Conservation (phyloP, 306 rosid species). For the Cucurbita pepo region DNA sequence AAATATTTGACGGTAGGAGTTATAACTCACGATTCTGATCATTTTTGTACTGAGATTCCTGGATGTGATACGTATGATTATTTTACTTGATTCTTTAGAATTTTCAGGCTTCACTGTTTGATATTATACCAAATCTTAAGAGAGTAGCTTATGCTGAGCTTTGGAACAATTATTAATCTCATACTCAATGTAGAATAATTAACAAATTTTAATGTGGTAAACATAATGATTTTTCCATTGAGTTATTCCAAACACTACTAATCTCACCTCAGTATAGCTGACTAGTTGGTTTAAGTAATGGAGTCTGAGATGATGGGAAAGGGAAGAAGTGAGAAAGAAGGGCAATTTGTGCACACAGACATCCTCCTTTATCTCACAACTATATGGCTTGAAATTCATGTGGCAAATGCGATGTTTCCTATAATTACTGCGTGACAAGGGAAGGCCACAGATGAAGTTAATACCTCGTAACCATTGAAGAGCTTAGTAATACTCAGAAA, state of each 20-base stretch:
- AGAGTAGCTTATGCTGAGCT: neutral
- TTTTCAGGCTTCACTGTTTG: neutral
- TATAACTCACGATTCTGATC: neutral
- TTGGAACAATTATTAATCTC: neutral
- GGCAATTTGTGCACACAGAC: conserved; percentile 17
- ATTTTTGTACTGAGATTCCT: conserved; percentile 1
- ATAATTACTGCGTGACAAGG: neutral
- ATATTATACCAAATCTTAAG: neutral
- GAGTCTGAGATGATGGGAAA: neutral
- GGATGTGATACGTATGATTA: neutral
- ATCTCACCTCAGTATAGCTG: neutral
- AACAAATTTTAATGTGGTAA: no score
- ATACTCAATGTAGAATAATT: neutral
- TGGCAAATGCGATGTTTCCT: conserved; percentile 1
- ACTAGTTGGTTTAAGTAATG: neutral
- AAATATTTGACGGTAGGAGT: neutral
- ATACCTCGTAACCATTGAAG: neutral
- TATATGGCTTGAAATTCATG: neutral
- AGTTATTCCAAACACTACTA: no score
- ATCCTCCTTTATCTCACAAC: neutral
- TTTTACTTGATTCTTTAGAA: neutral
- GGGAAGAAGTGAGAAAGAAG: neutral
- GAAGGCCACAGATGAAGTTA: neutral
- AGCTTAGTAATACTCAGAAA: no score
- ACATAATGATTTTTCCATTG: no score